Conservation (phyloP, 768 basidiomycete genomes). For the Infundibulicybe gibba region DNA sequence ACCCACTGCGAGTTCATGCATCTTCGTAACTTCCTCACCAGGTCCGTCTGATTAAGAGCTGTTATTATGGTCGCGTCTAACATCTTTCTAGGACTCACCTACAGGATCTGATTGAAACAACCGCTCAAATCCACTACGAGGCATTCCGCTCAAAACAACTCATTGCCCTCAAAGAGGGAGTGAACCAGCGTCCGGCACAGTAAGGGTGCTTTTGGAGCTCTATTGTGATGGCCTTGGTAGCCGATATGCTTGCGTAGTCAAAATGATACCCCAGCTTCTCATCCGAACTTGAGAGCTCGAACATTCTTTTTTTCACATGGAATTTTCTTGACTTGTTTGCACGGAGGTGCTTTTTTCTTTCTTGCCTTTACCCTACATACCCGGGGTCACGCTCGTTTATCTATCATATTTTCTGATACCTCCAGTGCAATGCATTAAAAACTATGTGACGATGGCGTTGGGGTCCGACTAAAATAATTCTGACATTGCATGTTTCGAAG, state of each 20-base stretch:
- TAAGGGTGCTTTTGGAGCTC: conserved; percentile 21
- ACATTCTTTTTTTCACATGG: conserved; percentile 16
- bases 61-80: neutral
- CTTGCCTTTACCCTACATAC: conserved; percentile 19
- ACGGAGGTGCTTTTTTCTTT: conserved; percentile 12
- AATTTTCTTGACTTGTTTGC: conserved; percentile 17
- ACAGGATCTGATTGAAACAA: conserved; percentile 98
- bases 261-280: conserved; percentile 18
- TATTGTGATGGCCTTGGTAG: neutral
- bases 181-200: conserved; percentile 60
- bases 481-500: too few relatives aligned
- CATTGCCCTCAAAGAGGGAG: conserved; percentile 94
- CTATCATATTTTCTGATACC: neutral
- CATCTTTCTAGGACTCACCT: conserved; percentile 75
- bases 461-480: too few relatives aligned
- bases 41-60: conserved; percentile 37
- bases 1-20: conserved; percentile 98
- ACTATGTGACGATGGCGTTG: neutral
- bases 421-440: neutral
- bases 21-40: conserved; percentile 93
- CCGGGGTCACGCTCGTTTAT: conserved; percentile 15
- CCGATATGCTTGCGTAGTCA: neutral
- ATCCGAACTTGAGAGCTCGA: conserved; percentile 12
- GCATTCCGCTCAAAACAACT: conserved; percentile 99
- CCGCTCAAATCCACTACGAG: conserved; percentile 98